Base-by-base conservation (phyloP, 2,329 filamentous ascomycete species). In the Penicillium sp. region DNA sequence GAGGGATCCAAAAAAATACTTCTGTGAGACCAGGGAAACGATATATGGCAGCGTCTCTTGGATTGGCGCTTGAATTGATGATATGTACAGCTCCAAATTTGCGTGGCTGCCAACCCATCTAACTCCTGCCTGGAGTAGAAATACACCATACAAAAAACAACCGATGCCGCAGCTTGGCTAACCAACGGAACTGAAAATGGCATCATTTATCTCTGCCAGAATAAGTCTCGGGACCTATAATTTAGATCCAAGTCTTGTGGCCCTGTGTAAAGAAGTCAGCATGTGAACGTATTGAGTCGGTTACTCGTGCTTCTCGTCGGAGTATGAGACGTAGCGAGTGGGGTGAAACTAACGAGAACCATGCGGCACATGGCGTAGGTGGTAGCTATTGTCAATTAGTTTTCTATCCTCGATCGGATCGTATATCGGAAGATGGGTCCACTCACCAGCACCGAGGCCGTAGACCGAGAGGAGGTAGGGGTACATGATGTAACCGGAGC, bases 221-320 rank as follows among this genome's bases (percentile, higher is more conserved):
- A 81, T 82, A 85, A 57, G 84, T 86, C 82, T 87, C 87, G 77
- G 87, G 81, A 70, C 84, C 84, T 31, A 47, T 36, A 2, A 23
- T 34, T 53, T 57, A 57, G 54, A 29, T 29, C 54, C 83, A 86
- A 58, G 85, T 87, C 82, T 87, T 88, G 78, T 87, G 80, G 71
- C 85, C 85, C 82, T 79, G 48, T 70, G 61, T 69, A 61, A 10
- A 50, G 48, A 51, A 40, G 52, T 68, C 64, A 73, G 67, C 50
- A 60, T 57, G 34, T 50, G 47, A 27, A 57, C 43, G 55, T 46
- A 11, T 27, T 19, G 5, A 13, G 16, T 23, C 7, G 19, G 25
- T 46, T 23, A 16, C 36, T 21, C 25, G 19, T n/a, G 27, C 53
- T 52, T 25, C 38, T 53, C 19, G 27, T 52, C 29, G 23, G 10